Evolutionary conservation across 352 stramenopile genomes (phyloP).

Genomic region (Hyaloperonospora arabidopsidis): DNA sequence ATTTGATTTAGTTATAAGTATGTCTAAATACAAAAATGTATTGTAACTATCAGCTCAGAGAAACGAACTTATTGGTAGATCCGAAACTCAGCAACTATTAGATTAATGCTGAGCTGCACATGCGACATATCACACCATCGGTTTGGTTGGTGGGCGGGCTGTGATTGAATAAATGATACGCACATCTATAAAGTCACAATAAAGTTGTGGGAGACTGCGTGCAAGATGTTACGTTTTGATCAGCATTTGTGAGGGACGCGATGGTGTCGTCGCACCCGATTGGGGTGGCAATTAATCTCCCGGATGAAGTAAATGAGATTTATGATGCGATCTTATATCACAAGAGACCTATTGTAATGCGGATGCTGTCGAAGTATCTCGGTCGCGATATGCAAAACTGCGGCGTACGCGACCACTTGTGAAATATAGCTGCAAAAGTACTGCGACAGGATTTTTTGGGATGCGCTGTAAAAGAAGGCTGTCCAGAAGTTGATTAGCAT

Average conservation of each 20-base stretch:
- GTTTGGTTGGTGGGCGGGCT: slow-evolving; percentile 95
- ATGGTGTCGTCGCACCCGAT: slow-evolving; percentile 90
- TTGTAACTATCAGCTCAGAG: too few species aligned
- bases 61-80: slow-evolving; percentile 88
- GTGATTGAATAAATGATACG: slow-evolving; percentile 98
- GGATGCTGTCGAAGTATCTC: slow-evolving; percentile 75
- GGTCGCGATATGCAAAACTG: slow-evolving; percentile 66
- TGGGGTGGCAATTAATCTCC: slow-evolving; percentile 89
- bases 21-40: too few species aligned
- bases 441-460: slow-evolving; percentile 93
- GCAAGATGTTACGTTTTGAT: slow-evolving; percentile 58
- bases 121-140: slow-evolving; percentile 96
- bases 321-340: slow-evolving; percentile 97
- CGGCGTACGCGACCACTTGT: slow-evolving; percentile 91
- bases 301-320: slow-evolving; percentile 95
- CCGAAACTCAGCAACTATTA: slow-evolving; percentile 54
- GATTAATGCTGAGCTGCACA: slow-evolving; percentile 82
- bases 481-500: slow-evolving; percentile 88
- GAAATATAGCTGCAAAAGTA: slow-evolving; percentile 90
- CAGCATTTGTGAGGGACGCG: slow-evolving; percentile 90
- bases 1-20: too few species aligned
- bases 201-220: slow-evolving; percentile 96
- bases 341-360: slow-evolving; percentile 84
- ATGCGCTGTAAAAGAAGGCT: slow-evolving; percentile 85
- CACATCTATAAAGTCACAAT: slow-evolving; percentile 96